These are phyloP conservation scores for Hymenoscyphus albidus DNA, from an alignment of 2,329 filamentous ascomycete genomes.

Conservation along the genomic window DNA sequence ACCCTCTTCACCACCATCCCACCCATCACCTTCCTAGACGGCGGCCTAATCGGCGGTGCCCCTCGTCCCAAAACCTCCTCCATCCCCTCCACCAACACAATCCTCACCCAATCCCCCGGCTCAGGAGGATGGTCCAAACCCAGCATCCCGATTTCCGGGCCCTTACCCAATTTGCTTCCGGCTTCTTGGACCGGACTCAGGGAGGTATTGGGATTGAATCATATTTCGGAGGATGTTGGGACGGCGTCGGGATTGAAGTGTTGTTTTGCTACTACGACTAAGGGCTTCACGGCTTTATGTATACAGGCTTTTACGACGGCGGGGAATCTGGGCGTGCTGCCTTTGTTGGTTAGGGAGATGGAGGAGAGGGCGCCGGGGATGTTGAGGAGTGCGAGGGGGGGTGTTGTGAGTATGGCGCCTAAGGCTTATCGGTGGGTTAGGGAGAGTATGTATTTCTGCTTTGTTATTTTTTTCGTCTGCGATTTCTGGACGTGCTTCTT, in stretches of 20 bases:
- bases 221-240: constrained; percentile 49
- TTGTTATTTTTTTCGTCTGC: not conserved
- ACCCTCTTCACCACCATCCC: constrained; percentile 41
- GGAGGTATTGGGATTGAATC: constrained; percentile 44
- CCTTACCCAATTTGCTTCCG: constrained; percentile 36
- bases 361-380: constrained; percentile 45
- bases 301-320: constrained; percentile 71
- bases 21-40: constrained; percentile 50
- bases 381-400: constrained; percentile 44
- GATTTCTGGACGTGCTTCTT: not conserved
- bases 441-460: constrained; percentile 46
- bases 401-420: constrained; percentile 61
- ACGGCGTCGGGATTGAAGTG: constrained; percentile 60
- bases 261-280: constrained; percentile 59
- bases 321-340: constrained; percentile 56
- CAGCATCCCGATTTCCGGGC: constrained; percentile 48
- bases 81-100: constrained; percentile 41
- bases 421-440: constrained; percentile 76
- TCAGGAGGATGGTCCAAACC: constrained; percentile 23
- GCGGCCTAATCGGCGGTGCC: constrained; percentile 54
- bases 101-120: constrained; percentile 53
- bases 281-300: constrained; percentile 65
- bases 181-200: constrained; percentile 41
- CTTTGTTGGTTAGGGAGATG: constrained; percentile 55
- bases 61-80: constrained; percentile 43